phyloP scores from a whole-genome alignment of 2,329 filamentous ascomycete species.

The Colletotrichum coccodes region DNA sequence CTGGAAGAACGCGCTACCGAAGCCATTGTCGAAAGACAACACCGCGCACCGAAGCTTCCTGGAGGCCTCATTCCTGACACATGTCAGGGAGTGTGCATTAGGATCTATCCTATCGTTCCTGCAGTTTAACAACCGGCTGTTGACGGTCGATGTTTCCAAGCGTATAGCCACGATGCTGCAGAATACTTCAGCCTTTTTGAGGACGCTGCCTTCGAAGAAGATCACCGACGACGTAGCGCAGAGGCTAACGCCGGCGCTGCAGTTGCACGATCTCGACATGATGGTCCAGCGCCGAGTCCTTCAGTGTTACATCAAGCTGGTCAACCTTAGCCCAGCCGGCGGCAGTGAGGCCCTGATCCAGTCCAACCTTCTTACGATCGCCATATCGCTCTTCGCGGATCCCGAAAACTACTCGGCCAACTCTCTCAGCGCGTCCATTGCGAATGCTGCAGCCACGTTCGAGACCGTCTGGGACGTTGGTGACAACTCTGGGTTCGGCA shows the following conservation, averaged over 20 bases:
- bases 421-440: conserved; percentile 90
- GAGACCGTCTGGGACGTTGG: conserved; percentile 95
- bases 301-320: conserved; percentile 92
- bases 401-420: conserved; percentile 88
- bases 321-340: conserved; percentile 86
- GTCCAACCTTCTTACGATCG: conserved; percentile 89
- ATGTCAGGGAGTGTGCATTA: conserved; percentile 93
- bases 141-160: conserved; percentile 95
- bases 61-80: conserved; percentile 91
- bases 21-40: conserved; percentile 92
- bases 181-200: conserved; percentile 91
- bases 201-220: conserved; percentile 84
- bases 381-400: conserved; percentile 92
- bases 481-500: conserved; percentile 94
- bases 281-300: conserved; percentile 94
- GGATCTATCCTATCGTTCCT: conserved; percentile 92
- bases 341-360: conserved; percentile 88
- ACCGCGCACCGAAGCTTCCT: conserved; percentile 84
- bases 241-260: conserved; percentile 83
- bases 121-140: conserved; percentile 88
- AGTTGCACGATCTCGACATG: conserved; percentile 88
- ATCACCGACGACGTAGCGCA: conserved; percentile 88
- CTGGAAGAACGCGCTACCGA: conserved; percentile 97
- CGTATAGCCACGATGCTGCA: conserved; percentile 94
- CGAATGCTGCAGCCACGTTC: conserved; percentile 87